phyloP scores from a whole-genome alignment of 805 yeast species.

The Maudiozyma serrabonitensis region DNA sequence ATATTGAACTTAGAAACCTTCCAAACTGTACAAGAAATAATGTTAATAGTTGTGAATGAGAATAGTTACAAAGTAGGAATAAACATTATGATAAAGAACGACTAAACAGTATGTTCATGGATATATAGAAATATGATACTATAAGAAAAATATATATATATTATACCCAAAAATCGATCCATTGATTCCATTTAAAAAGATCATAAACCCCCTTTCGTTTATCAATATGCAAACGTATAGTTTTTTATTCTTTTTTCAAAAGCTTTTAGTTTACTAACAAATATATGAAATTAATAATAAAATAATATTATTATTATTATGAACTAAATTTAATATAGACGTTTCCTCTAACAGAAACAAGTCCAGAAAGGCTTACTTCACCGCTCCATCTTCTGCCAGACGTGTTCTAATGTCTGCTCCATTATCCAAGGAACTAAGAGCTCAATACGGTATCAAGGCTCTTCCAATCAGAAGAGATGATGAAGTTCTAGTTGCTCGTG shows the following conservation, averaged over 20 bases:
- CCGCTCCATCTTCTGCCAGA: conserved; percentile 91
- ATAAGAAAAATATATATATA: too few relatives aligned
- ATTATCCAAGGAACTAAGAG: conserved; percentile 95
- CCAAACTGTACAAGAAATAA: too few relatives aligned
- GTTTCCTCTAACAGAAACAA: conserved; percentile 98
- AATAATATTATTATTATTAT: conserved; percentile 10
- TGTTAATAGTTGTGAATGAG: too few relatives aligned
- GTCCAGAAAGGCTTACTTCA: conserved; percentile 99
- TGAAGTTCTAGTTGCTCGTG: conserved; percentile 91
- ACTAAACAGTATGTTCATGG: too few relatives aligned
- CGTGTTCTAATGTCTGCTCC: conserved; percentile 95
- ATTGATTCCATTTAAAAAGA: too few relatives aligned
- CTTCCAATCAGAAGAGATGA: conserved; percentile 97
- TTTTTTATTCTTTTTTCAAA: too few relatives aligned
- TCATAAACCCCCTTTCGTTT: too few relatives aligned
- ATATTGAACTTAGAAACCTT: background rate
- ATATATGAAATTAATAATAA: background rate
- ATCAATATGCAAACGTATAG: too few relatives aligned
- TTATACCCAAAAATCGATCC: too few relatives aligned
- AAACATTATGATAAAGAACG: too few relatives aligned
- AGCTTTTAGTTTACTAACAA: background rate
- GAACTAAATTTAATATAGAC: conserved; percentile 36
- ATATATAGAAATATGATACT: too few relatives aligned
- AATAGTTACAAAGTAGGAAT: too few relatives aligned
- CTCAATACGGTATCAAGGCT: conserved; percentile 89